These are phyloP conservation scores for Ceratobasidium sp. DNA, from an alignment of 1,284 basidiomycete species.

Conservation along the genomic window DNA sequence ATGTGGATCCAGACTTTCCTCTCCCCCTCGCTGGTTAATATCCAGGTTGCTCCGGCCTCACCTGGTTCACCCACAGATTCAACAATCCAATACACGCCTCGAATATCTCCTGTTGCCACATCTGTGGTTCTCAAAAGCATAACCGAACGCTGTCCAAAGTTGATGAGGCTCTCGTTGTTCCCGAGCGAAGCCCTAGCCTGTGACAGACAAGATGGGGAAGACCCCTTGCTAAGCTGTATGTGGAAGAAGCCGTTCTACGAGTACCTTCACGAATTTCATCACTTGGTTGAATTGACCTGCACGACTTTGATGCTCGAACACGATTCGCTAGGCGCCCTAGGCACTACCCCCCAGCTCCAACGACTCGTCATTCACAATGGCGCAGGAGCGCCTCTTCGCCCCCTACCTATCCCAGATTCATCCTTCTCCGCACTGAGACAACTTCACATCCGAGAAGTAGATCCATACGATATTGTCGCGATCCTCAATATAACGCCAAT, in stretches of 20 bases:
- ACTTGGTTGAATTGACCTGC: constrained; percentile 14
- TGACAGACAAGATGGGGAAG: constrained; percentile 21
- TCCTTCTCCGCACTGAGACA: constrained; percentile 13
- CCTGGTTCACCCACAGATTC: background rate
- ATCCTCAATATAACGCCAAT: constrained; percentile 14
- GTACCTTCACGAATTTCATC: constrained; percentile 2
- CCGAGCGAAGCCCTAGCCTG: background rate
- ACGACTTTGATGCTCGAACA: constrained; percentile 9
- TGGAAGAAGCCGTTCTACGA: constrained; percentile 21
- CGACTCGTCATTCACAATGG: constrained; percentile 14
- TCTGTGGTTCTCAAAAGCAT: constrained; percentile 13
- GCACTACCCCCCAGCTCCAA: constrained; percentile 2
- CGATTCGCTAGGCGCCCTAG: constrained; percentile 3
- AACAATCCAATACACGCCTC: no score
- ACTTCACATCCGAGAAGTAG: constrained; percentile 7
- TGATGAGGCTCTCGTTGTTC: constrained; percentile 10
- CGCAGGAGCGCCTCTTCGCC: background rate
- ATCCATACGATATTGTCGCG: constrained; percentile 17
- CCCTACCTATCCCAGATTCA: background rate
- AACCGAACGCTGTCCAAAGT: constrained; percentile 7
- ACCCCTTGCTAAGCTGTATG: constrained; percentile 18
- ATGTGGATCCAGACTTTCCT: constrained; percentile 29
- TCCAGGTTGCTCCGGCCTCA: constrained; percentile 14
- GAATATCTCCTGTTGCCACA: constrained; percentile 4
- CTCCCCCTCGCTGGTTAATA: constrained; percentile 17